Evolutionary conservation across 2,329 filamentous ascomycete species (phyloP), one percentile per base, ranked within the genome.

Genomic region (Ceratocystis ficicola): DNA sequence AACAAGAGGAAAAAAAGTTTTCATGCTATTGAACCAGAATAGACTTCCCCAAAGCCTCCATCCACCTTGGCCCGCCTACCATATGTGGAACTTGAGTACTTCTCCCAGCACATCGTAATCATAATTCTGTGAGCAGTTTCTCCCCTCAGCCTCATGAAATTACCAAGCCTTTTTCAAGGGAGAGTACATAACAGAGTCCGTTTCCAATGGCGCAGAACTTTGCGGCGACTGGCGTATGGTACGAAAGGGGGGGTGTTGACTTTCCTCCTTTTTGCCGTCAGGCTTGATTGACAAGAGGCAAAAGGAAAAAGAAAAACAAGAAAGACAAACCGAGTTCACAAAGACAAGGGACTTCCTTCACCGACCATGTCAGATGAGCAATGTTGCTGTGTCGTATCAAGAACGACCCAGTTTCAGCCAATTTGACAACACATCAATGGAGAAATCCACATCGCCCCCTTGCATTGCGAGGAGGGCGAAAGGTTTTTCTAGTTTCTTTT

Each of bases 361-460:
- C n/a, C 52, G 32, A 12, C 32, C 32, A 12, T 36, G 52, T 59
- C 28, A 59, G 25, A 59, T 30, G 12, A 59, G 17, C 52, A 59
- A 32, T 59, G 52, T 32, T 30, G 52, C 28, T 17, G 52, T 32
- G 52, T 32, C 25, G 25, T 30, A 32, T 30, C 52, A 59, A 59
- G 28, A 59, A 59, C 52, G 52, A 28, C 25, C 52, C 32, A 59
- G 52, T 59, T 59, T 59, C 52, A 59, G 52, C 52, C 28, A 59
- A 30, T 5, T 59, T 59, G 52, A 59, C 52, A 59, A 59, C 52
- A 59, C 52, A 59, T 59, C 52, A 59, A 59, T 59, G 52, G 52
- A 59, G 28, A 59, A 59, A 59, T 32, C 25, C 28, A 17, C 28
- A 30, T n/a, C 28, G 25, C n/a, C 28, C 52, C 52, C 25, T 32